Percentiles rank a stretch among this genome's conserved stretches.
Evolutionary conservation across 257 asterid genomes (phyloP).

Genomic region (Ajuga chamaepitys): DNA sequence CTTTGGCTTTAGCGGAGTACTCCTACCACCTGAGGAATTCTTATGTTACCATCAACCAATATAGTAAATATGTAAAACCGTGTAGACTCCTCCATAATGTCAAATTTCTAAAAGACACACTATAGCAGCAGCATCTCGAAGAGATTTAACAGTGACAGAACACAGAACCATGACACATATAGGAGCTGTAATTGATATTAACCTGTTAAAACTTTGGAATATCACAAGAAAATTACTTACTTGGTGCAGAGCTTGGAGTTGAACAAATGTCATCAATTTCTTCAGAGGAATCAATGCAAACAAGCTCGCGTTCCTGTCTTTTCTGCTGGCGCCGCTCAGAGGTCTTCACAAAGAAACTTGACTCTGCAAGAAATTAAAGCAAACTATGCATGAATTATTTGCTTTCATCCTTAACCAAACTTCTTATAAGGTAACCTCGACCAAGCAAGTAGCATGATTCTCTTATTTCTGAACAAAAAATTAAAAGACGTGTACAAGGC

Average conservation of each 20-base stretch:
- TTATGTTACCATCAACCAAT: constrained; percentile 9
- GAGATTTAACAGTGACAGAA: neutral
- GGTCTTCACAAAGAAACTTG: constrained; percentile 45
- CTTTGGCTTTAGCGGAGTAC: constrained; percentile 47
- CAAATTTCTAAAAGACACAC: neutral
- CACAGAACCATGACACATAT: no score
- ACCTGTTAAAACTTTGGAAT: no score
- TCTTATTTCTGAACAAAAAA: no score
- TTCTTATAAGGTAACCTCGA: constrained; percentile 1
- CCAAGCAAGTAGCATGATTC: constrained; percentile 8
- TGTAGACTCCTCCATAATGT: neutral
- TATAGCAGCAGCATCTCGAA: neutral
- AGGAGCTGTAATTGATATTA: no score
- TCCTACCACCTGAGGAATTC: constrained; percentile 31
- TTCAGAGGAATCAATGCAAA: constrained; percentile 29
- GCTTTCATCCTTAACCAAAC: neutral
- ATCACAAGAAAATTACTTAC: no score
- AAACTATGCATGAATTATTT: constrained; percentile 9
- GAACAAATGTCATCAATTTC: constrained; percentile 28
- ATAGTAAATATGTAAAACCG: constrained; percentile 13
- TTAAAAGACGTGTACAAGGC: neutral
- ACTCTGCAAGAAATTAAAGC: constrained; percentile 41
- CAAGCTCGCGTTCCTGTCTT: constrained; percentile 35
- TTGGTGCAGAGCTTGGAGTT: constrained; percentile 39
- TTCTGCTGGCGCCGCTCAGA: constrained; percentile 45